Evolutionary conservation across 2,329 filamentous ascomycete genomes (phyloP), one percentile per base, ranked within the genome.

Genomic region (Cercospora canescens): DNA sequence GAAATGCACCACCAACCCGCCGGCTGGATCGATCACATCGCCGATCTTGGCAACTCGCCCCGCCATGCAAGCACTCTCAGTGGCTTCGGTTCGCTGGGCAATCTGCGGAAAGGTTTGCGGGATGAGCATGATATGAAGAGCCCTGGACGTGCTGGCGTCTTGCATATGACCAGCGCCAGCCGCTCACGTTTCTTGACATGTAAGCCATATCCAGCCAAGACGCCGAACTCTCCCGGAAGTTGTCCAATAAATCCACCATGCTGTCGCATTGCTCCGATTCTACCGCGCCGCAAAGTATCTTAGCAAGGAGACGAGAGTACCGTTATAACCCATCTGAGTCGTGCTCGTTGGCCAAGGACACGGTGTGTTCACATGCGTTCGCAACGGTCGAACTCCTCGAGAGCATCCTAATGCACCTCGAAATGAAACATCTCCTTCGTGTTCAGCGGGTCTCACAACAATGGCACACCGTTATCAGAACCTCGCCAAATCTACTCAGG

Each of bases 311-410:
- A 55, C 52, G 16, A 30, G 1, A 18, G n/a, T 24, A 54, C 32
- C 16, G 26, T 4, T 16, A 6, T 6, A 18, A 32, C 8, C 8
- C 28, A 9, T 6, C n/a, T 11, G 30, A 5, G 21, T 11, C 52
- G 3, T n/a, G 21, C 5, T 11, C 14, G 18, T 21, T 12, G 30
- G 2, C 9, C 45, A 37, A n/a, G 28, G 18, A 52, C 12, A 54
- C 32, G 32, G 18, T 45, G 21, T 61, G 24, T 5, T 9, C 37
- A 14, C 21, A 57, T 9, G 50, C 55, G 11, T 66, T 62, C 34
- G 52, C 39, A 9, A 24, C 48, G 2, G 65, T 59, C 16, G 68
- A 70, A 39, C 60, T 69, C n/a, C 64, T 69, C 1, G 68, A 69
- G 39, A 56, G 35, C 55, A 57, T 69, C 24, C 45, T 70, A 8